These are phyloP conservation scores for Thermomucor indicae-seudaticae DNA, from an alignment of 371 early-diverging fungal genomes.

Conservation along the genomic window DNA sequence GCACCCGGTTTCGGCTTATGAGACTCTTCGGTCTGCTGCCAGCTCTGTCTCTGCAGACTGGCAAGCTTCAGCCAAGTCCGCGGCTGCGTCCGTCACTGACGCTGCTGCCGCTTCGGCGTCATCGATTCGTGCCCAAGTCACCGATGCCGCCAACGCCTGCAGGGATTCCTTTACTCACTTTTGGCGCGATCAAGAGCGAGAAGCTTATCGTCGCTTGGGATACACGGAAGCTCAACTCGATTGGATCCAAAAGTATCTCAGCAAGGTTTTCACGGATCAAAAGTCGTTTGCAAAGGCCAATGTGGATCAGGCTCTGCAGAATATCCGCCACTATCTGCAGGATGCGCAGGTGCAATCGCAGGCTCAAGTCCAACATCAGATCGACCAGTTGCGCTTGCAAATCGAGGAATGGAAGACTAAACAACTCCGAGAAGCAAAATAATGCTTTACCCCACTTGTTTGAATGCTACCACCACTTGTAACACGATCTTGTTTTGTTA, in stretches of 20 bases:
- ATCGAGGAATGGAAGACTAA: slow-evolving; percentile 32
- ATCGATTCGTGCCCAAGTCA: slow-evolving; percentile 13
- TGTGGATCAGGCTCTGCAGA: slow-evolving; percentile 21
- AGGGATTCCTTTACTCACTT: slow-evolving; percentile 26
- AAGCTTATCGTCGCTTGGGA: slow-evolving; percentile 34
- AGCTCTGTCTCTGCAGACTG: slow-evolving; percentile 9
- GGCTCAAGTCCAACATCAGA: slow-evolving; percentile 27
- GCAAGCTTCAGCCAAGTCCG: slow-evolving; percentile 2
- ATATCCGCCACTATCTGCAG: slow-evolving; percentile 29
- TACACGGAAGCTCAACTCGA: slow-evolving; percentile 45
- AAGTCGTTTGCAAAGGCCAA: slow-evolving; percentile 20
- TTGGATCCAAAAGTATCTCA: slow-evolving; percentile 34
- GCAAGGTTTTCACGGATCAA: slow-evolving; percentile 22
- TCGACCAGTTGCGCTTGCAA: slow-evolving; percentile 24
- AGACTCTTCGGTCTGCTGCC: slow-evolving; percentile 12
- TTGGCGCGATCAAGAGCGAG: slow-evolving; percentile 33
- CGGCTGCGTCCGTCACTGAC: slow-evolving; percentile 4
- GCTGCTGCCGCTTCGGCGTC: slow-evolving; percentile 6
- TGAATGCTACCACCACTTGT: no score
- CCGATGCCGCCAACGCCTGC: slow-evolving; percentile 13
- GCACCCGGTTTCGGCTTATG: slow-evolving; percentile 10
- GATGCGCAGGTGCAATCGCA: slow-evolving; percentile 31
- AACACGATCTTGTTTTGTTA: no score
- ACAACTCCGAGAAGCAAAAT: no score
- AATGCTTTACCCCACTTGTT: no score